phyloP scores from a whole-genome alignment of 78 protist species.

The Speleostelium caveatum region DNA sequence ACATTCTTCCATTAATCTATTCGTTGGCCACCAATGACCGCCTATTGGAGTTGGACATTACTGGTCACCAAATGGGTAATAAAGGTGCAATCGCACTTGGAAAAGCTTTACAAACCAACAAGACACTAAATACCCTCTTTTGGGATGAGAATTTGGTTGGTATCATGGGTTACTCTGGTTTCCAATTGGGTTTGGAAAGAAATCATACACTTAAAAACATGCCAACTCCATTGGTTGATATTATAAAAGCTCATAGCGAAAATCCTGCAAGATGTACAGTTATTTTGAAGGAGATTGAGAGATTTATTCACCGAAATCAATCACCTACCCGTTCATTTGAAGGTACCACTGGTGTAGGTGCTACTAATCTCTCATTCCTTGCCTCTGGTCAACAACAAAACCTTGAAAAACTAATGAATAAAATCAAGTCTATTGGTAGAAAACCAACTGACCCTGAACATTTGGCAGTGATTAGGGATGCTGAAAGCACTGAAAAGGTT shows the following conservation, averaged over 20 bases:
- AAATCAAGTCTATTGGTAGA: slow-evolving; percentile 77
- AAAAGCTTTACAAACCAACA: slow-evolving; percentile 84
- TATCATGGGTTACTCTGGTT: slow-evolving; percentile 62
- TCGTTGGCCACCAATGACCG: slow-evolving; percentile 74
- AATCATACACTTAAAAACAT: slow-evolving; percentile 71
- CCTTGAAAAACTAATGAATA: slow-evolving; percentile 48
- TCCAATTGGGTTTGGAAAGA: slow-evolving; percentile 69
- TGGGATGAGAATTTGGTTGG: slow-evolving; percentile 82
- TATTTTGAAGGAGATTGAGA: slow-evolving; percentile 62
- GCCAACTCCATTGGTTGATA: slow-evolving; percentile 78
- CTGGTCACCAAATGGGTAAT: slow-evolving; percentile 85
- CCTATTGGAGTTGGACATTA: slow-evolving; percentile 52
- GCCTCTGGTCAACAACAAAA: slow-evolving; percentile 73
- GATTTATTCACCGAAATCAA: slow-evolving; percentile 76
- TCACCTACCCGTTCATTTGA: slow-evolving; percentile 57
- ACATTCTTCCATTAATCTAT: slow-evolving; percentile 76
- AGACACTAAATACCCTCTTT: slow-evolving; percentile 48
- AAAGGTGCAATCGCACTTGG: slow-evolving; percentile 84
- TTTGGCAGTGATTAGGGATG: slow-evolving; percentile 30
- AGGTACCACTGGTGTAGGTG: slow-evolving; percentile 46
- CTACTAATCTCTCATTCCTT: slow-evolving; percentile 54
- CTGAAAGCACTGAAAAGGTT: slow-evolving; percentile 72
- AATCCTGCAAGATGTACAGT: slow-evolving; percentile 13
- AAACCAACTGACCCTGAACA: slow-evolving; percentile 65
- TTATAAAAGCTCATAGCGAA: slow-evolving; percentile 39